Base-by-base conservation (phyloP, 805 yeast genomes). In the Saccharomycopsis fodiens region DNA sequence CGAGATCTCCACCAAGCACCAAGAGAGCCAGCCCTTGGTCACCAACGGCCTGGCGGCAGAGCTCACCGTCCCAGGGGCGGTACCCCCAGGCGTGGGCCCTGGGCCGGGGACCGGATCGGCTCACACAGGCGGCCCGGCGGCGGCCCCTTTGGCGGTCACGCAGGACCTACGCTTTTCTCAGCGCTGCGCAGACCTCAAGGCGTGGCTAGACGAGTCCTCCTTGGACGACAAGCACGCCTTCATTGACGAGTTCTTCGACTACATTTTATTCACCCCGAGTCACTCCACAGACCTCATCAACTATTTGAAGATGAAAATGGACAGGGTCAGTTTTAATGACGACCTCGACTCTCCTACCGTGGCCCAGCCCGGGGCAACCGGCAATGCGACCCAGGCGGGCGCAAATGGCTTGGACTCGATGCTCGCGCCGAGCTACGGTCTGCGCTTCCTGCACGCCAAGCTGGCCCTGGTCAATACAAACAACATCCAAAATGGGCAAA, bases 41-140 rank as follows among this genome's bases (percentile, higher is more conserved):
- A 29, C n/a, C 20, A 36, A n/a, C 22, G 22, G 30, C 22, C 6
- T n/a, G 12, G 22, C 40, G 15, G 22, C 27, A 15, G 16, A 22
- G 4, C 23, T n/a, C 16, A 39, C 16, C 15, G 10, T 3, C 12
- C 20, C 20, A 29, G 8, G 17, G 7, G 35, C 22, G 4, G 13
- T 6, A 41, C 21, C 22, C 16, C 19, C 44, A n/a, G 4, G n/a
- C 16, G 20, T 6, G 22, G 35, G 23, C 35, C 16, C 16, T 12
- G 23, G 3, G 23, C 23, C 7, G 5, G 12, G 29, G 7, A 20
- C 27, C 13, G 56, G 62, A 15, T 62, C 65, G 13, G 51, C 55
- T 10, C 57, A 57, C 22, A 48, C 47, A 35, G 51, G 56, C 42
- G 55, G 52, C 30, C 46, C 53, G 31, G 51, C 50, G 10, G 20